Conservation (phyloP, 1,284 basidiomycete species). For the Inonotus hispidus region DNA sequence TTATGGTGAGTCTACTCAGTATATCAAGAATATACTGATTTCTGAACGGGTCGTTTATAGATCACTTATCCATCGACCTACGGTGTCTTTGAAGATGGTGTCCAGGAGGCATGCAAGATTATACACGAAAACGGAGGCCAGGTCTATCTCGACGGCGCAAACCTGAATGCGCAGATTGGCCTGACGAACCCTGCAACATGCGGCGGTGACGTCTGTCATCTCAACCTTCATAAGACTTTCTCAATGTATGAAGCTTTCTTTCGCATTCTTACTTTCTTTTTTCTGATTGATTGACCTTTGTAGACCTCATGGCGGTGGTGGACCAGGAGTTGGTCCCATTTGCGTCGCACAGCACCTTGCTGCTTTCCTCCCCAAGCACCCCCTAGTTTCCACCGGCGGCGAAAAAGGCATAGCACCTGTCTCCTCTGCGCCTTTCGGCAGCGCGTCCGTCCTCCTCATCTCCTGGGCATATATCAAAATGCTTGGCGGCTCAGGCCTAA, state of each 20-base stretch:
- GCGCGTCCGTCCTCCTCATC: constrained; percentile 92
- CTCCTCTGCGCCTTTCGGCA: constrained; percentile 90
- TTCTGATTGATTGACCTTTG: constrained; percentile 20
- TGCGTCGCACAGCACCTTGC: constrained; percentile 91
- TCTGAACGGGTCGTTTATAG: constrained; percentile 32
- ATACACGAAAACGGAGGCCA: constrained; percentile 96
- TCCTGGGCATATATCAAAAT: constrained; percentile 99
- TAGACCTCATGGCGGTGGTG: constrained; percentile 95
- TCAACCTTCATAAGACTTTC: constrained; percentile 97
- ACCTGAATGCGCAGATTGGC: constrained; percentile 94
- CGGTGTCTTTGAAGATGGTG: constrained; percentile 93
- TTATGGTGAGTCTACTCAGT: constrained; percentile 68
- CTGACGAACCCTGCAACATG: constrained; percentile 93
- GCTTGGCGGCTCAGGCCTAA: constrained; percentile 89
- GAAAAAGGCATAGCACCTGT: constrained; percentile 80
- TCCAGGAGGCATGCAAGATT: constrained; percentile 89
- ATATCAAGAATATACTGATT: background rate
- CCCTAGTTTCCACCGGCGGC: constrained; percentile 66
- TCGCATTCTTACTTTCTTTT: constrained; percentile 19
- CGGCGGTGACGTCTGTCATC: constrained; percentile 95
- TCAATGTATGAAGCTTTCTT: no score
- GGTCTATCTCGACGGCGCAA: constrained; percentile 95
- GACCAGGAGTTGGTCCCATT: constrained; percentile 94
- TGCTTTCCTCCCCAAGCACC: constrained; percentile 94
- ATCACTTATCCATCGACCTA: constrained; percentile 96